Evolutionary conservation across 176 grass and related monocot species (phyloP), one percentile per base, ranked within the genome.

Genomic region (Tillandsia leiboldiana): DNA sequence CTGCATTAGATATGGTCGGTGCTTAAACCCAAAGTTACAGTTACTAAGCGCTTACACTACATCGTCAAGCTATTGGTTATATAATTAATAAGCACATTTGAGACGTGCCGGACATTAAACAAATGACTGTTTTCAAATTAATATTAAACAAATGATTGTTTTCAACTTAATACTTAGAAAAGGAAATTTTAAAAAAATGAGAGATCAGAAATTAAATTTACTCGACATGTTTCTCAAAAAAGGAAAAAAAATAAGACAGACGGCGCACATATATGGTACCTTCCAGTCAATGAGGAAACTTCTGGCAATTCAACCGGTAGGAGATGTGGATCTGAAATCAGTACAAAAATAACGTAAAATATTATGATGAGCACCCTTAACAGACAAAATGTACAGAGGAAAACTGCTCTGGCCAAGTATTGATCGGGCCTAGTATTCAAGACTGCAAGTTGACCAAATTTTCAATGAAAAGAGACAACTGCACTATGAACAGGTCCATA

Each of bases 231-330:
- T 42, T 42, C 33, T 7, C 33, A 42, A 3, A 42, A 33, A 42
- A 42, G 33, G 4, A 42, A 42, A 7, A 33, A 33, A 42, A 42
- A 42, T 7, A 42, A 17, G 14, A 68, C 33, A 49, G 12, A 20
- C 17, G 1, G 10, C 29, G 48, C 22, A 10, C 10, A 10, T 49
- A 50, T 17, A 69, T 67, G 4, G 78, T 97, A 92, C 93, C 93
- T 97, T 65, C 87, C 82, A 83, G 88, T 83, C 69, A 85, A 57
- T 80, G 82, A 81, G 42, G 86, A 82, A 72, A 97, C 77, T 82
- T 97, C 93, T 85, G 89, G 86, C 83, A 97, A 73, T 65, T 97
- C 86, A 75, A 97, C 83, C 48, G 86, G 93, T 69, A 97, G 71
- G 29, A 97, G 85, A 58, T 90, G 93, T 9, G 86, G 89, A 77